Evolutionary conservation across 495 filamentous ascomycete genomes (phyloP), one percentile per base, ranked within the genome.

Genomic region (Aspergillus ellipticus): DNA sequence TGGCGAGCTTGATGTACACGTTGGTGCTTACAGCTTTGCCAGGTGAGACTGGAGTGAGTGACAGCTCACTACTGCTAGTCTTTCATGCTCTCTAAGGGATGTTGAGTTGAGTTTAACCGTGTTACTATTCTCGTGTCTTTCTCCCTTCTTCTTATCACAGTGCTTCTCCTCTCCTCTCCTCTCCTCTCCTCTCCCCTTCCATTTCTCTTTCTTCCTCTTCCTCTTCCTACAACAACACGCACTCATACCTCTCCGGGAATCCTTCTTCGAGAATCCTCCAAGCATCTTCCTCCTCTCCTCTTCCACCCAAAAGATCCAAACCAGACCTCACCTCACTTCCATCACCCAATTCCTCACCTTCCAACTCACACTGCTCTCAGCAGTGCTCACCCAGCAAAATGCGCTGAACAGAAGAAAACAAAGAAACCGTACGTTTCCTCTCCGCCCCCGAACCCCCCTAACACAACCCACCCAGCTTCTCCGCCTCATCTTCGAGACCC

Each of bases 401-500:
- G 43, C 43, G 43, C 24, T 47, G 43, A 20, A 47, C 43, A 7
- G 43, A 47, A 2, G 43, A 47, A 0, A 47, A 47, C 6, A 26
- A 47, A 15, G 13, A 22, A 7, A 22, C 21, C 6, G 43, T 47
- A 47, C 21, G 13, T n/a, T 11, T 19, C 22, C 10, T 8, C 17
- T 10, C 19, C 9, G 20, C 21, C 8, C 24, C 5, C 3, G 21
- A 47, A 5, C 43, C 3, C 20, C 4, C 10, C 43, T 26, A 15
- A 47, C 43, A 15, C 19, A 17, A 6, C 42, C n/a, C 42, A 22
- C 19, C 16, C 45, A 48, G 45, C 45, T 48, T 22, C 28, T 24
- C 22, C 15, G 28, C 13, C 22, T 48, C 45, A 48, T 48, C 2
- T 48, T 48, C 45, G 45, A 48, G 13, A 48, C 45, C 45, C 45